These are phyloP conservation scores for Usnea hakonensis DNA, from an alignment of 495 filamentous ascomycete genomes.

Conservation along the genomic window DNA sequence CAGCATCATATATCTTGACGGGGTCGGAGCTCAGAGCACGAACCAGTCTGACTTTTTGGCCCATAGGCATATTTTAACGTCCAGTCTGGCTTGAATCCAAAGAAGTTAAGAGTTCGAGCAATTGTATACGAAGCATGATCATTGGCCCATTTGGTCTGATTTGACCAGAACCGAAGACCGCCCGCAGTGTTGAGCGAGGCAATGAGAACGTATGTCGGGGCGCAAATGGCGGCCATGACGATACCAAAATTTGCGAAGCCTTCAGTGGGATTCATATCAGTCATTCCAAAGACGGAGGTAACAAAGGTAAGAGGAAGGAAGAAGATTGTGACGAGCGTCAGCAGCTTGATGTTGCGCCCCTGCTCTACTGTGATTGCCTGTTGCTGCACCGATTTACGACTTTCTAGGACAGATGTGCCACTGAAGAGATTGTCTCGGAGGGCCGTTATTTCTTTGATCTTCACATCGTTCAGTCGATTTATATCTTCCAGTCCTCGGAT, in stretches of 20 bases:
- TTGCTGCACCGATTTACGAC: conserved; percentile 31
- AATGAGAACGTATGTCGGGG: conserved; percentile 40
- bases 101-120: not conserved
- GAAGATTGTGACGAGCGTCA: conserved; percentile 42
- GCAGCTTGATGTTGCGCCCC: conserved; percentile 40
- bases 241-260: conserved; percentile 33
- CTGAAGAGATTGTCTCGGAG: conserved; percentile 38
- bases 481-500: conserved; percentile 22
- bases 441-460: conserved; percentile 31
- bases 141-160: conserved; percentile 2
- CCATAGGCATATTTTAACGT: not conserved
- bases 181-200: conserved; percentile 32
- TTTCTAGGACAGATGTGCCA: conserved; percentile 37
- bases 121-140: not conserved
- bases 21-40: not conserved
- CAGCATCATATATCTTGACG: not conserved
- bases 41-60: not conserved
- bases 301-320: conserved; percentile 41
- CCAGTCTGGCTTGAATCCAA: not conserved
- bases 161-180: conserved; percentile 16
- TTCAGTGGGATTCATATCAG: conserved; percentile 32
- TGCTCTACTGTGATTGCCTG: conserved; percentile 34
- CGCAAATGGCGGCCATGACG: conserved; percentile 33
- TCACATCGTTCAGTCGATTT: conserved; percentile 18
- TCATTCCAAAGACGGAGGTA: conserved; percentile 41